These are phyloP conservation scores for Fusarium sp. DNA, from an alignment of 2,329 filamentous ascomycete species.

Conservation along the genomic window DNA sequence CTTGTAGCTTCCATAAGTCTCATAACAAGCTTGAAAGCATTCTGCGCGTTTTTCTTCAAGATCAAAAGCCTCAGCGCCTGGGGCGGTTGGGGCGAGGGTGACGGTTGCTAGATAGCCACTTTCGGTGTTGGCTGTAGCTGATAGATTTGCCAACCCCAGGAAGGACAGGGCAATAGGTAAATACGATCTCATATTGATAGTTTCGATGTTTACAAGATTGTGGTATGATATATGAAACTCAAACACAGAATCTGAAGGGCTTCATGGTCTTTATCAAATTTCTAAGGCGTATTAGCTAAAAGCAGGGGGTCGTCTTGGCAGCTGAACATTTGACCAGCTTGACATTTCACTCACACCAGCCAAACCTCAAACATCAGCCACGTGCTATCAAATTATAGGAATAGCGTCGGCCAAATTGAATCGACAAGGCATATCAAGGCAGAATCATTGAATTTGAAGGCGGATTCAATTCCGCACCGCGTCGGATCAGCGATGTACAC, in stretches of 20 bases:
- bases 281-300: not conserved
- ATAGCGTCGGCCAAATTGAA: not conserved
- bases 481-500: not conserved
- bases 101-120: not conserved
- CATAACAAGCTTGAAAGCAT: conserved; percentile 18
- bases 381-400: not conserved
- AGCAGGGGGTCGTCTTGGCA: not conserved
- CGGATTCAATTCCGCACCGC: not conserved
- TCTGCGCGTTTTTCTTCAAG: conserved; percentile 2
- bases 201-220: too few relatives aligned
- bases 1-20: conserved; percentile 4
- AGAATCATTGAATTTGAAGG: not conserved
- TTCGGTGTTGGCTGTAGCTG: not conserved
- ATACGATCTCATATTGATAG: not conserved
- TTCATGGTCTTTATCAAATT: not conserved
- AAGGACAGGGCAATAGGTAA: not conserved
- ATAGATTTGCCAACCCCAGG: not conserved
- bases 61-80: not conserved
- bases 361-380: not conserved
- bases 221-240: too few relatives aligned
- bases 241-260: not conserved
- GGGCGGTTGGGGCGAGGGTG: not conserved
- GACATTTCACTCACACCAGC: not conserved
- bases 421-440: not conserved
- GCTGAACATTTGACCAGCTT: not conserved